Percentiles rank a stretch among this genome's conserved stretches.
phyloP scores from a whole-genome alignment of 2,329 filamentous ascomycete genomes.

The Pyrenochaeta sp. region DNA sequence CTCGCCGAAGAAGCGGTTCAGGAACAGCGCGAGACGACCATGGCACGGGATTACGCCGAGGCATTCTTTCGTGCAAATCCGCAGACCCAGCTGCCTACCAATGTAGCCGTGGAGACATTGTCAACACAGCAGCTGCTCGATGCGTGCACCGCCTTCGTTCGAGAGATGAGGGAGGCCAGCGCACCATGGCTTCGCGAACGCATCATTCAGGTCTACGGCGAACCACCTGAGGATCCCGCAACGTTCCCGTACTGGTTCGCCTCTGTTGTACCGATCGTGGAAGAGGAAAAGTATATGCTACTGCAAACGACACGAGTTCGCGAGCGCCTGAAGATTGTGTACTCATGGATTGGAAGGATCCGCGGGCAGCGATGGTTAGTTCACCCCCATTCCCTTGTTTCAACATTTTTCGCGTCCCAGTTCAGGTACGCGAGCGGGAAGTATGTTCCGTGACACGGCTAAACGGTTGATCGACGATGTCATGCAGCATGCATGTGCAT shows the following conservation, averaged over 20 bases:
- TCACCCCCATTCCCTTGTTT: background rate
- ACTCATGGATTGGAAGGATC: slow-evolving; percentile 77
- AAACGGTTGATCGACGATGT: slow-evolving; percentile 14
- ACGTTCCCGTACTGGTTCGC: slow-evolving; percentile 92
- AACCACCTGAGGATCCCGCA: slow-evolving; percentile 77
- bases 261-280: slow-evolving; percentile 77
- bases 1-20: slow-evolving; percentile 79
- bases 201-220: slow-evolving; percentile 77
- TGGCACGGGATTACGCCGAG: slow-evolving; percentile 46
- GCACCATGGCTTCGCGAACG: slow-evolving; percentile 78
- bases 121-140: slow-evolving; percentile 76
- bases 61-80: slow-evolving; percentile 47
- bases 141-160: slow-evolving; percentile 72
- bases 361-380: slow-evolving; percentile 76
- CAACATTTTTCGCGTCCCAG: slow-evolving; percentile 10
- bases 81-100: slow-evolving; percentile 27
- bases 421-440: slow-evolving; percentile 1
- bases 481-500: slow-evolving; percentile 4
- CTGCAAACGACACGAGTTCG: slow-evolving; percentile 78
- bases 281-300: slow-evolving; percentile 80
- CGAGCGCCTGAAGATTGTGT: slow-evolving; percentile 83
- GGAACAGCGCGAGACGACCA: slow-evolving; percentile 72
- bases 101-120: slow-evolving; percentile 61
- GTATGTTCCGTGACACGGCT: slow-evolving; percentile 1
- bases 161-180: slow-evolving; percentile 71